These are phyloP conservation scores for Galeopsis tetrahit DNA, from an alignment of 257 asterid genomes.

Conservation along the genomic window DNA sequence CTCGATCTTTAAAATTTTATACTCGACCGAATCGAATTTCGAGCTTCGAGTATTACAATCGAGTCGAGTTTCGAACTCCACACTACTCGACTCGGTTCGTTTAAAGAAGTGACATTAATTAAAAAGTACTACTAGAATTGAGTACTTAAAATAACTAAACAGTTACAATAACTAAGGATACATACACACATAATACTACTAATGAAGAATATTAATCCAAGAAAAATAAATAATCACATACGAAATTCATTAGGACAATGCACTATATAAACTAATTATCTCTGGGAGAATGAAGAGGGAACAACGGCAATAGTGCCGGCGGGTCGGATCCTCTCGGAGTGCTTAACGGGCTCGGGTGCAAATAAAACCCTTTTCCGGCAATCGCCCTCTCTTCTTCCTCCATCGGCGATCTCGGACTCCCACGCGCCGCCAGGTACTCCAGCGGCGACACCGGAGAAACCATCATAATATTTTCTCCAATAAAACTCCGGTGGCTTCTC, in stretches of 20 bases:
- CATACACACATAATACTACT: conserved; percentile 17
- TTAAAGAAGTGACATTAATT: background rate
- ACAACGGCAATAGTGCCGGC: conserved; percentile 79
- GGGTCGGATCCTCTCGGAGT: conserved; percentile 71
- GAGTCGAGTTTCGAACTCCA: too few relatives aligned
- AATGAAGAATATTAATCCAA: conserved; percentile 3
- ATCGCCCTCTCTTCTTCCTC: conserved; percentile 70
- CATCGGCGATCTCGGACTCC: conserved; percentile 56
- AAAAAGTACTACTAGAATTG: background rate
- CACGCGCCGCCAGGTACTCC: conserved; percentile 57
- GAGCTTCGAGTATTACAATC: too few relatives aligned
- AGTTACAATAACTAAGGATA: background rate
- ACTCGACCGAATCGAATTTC: too few relatives aligned
- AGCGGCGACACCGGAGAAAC: conserved; percentile 77
- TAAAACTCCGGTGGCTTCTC: conserved; percentile 29
- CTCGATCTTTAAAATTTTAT: too few relatives aligned
- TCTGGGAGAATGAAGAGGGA: conserved; percentile 67
- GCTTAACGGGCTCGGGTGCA: conserved; percentile 72
- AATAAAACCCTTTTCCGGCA: conserved; percentile 67
- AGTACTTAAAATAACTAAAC: background rate
- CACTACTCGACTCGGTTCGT: too few relatives aligned
- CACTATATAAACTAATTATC: conserved; percentile 20
- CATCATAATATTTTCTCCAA: conserved; percentile 44
- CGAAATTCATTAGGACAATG: conserved; percentile 2
- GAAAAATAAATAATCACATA: conserved; percentile 1